phyloP scores from a whole-genome alignment of 1,284 basidiomycete genomes.

The Microbotryum silenes-acaulis region DNA sequence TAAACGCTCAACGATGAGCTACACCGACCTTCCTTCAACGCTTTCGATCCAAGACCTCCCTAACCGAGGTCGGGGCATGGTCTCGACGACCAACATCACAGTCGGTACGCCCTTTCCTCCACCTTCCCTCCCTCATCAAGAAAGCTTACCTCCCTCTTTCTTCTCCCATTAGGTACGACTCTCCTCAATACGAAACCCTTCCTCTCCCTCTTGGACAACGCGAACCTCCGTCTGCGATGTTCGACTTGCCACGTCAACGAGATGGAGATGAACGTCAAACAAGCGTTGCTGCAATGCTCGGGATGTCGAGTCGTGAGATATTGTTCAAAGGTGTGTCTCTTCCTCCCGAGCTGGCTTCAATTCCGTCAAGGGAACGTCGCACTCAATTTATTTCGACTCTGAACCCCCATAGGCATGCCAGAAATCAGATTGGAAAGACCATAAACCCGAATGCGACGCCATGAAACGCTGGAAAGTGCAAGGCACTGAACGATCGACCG shows the following conservation, averaged over 20 bases:
- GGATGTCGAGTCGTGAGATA: slow-evolving; percentile 62
- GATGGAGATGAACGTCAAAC: slow-evolving; percentile 30
- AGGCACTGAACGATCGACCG: slow-evolving; percentile 11
- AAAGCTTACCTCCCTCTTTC: background rate
- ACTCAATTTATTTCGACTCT: background rate
- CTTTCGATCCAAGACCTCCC: slow-evolving; percentile 7
- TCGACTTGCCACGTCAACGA: slow-evolving; percentile 53
- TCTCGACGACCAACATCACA: background rate
- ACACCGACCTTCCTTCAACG: slow-evolving; percentile 11
- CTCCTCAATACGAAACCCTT: slow-evolving; percentile 55
- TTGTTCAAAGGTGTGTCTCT: slow-evolving; percentile 54
- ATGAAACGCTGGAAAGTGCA: slow-evolving; percentile 40
- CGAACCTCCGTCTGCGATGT: slow-evolving; percentile 56
- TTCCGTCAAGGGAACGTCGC: slow-evolving; percentile 1
- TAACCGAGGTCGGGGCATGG: slow-evolving; percentile 9
- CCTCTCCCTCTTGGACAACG: slow-evolving; percentile 58
- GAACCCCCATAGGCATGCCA: slow-evolving; percentile 57
- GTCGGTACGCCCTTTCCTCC: background rate
- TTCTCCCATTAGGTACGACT: slow-evolving; percentile 49
- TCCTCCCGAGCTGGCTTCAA: slow-evolving; percentile 7
- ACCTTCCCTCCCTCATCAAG: too few relatives aligned
- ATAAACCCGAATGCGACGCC: slow-evolving; percentile 68
- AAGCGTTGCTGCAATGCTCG: slow-evolving; percentile 48
- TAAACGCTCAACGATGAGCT: background rate
- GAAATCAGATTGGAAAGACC: slow-evolving; percentile 62